Conservation (phyloP, 1,284 basidiomycete genomes). For the Ganoderma resinaceum region DNA sequence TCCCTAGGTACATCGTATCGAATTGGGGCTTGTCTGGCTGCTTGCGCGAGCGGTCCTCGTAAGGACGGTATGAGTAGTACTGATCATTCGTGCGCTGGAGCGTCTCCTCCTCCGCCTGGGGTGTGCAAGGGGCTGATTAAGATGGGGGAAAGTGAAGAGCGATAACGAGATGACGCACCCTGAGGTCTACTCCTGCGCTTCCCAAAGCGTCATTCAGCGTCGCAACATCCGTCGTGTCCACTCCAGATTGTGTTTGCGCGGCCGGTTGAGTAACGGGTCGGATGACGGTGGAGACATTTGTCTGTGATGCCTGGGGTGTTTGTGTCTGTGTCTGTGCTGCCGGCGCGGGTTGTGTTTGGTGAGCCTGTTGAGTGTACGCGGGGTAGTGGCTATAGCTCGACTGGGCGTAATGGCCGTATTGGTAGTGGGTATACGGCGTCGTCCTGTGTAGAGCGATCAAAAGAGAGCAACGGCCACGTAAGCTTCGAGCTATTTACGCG, state of each 20-base stretch:
- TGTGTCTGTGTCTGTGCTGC: conserved; percentile 38
- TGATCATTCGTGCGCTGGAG: conserved; percentile 71
- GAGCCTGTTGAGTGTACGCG: conserved; percentile 55
- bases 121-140: neutral
- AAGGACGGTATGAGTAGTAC: conserved; percentile 62
- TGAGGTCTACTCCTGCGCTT: conserved; percentile 82
- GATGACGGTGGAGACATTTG: conserved; percentile 34
- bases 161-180: conserved; percentile 50
- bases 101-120: conserved; percentile 81
- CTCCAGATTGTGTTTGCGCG: conserved; percentile 24
- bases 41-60: conserved; percentile 77
- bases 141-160: neutral
- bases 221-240: conserved; percentile 72
- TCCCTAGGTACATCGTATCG: conserved; percentile 64
- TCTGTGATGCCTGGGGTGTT: conserved; percentile 33
- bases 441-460: conserved; percentile 37
- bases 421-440: conserved; percentile 53
- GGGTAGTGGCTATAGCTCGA: conserved; percentile 58
- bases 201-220: conserved; percentile 83
- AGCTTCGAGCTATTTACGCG: conserved; percentile 25
- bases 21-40: conserved; percentile 71
- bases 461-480: conserved; percentile 5
- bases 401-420: conserved; percentile 58
- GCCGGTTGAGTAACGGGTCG: conserved; percentile 21
- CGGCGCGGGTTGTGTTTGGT: conserved; percentile 39